Conservation (phyloP, 2,329 filamentous ascomycete genomes). For the Fusarium succisae region DNA sequence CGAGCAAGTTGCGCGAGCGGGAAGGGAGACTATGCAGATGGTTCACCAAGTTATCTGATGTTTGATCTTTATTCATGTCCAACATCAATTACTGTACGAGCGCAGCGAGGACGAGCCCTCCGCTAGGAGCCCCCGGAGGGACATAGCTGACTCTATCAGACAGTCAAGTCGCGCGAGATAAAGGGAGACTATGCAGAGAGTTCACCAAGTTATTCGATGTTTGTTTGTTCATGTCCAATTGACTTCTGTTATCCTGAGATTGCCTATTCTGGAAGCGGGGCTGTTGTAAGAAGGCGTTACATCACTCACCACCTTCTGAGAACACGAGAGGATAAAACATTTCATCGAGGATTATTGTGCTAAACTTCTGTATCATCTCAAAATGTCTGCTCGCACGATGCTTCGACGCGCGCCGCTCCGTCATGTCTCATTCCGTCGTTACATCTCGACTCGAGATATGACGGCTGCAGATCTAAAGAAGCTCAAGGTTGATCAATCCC, state of each 20-base stretch:
- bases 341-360: not conserved
- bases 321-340: not conserved
- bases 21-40: conserved; percentile 3
- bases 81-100: not conserved
- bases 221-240: not conserved
- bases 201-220: not conserved
- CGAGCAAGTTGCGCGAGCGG: conserved; percentile 4
- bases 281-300: conserved; percentile 25
- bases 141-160: no score
- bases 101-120: no score
- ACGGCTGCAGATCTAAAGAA: conserved; percentile 23
- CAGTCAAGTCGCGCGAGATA: not conserved
- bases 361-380: rapidly evolving
- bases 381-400: not conserved
- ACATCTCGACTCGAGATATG: conserved; percentile 38
- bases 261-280: conserved; percentile 15
- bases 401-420: not conserved
- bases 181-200: conserved; percentile 9
- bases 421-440: not conserved
- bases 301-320: conserved; percentile 3
- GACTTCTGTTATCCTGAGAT: not conserved
- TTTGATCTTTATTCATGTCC: not conserved
- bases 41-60: not conserved
- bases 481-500: conserved; percentile 28
- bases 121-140: no score